These are phyloP conservation scores for Adansonia grandidieri DNA, from an alignment of 441 rosid species.

Conservation along the genomic window DNA sequence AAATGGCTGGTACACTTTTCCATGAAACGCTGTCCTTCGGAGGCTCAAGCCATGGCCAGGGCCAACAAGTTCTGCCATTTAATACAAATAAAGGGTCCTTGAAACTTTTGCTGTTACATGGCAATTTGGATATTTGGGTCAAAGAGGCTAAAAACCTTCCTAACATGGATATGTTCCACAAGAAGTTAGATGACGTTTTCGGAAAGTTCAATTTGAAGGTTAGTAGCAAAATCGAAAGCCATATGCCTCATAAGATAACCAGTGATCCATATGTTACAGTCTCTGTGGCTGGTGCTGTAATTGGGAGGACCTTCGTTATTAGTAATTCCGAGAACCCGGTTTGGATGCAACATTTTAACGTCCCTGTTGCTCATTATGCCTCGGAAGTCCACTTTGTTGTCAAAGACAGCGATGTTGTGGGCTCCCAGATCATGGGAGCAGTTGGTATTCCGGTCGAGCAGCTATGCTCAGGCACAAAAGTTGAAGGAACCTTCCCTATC, in stretches of 20 bases:
- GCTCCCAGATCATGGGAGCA: conserved; percentile 64
- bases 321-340: conserved; percentile 59
- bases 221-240: conserved; percentile 45
- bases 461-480: conserved; percentile 41
- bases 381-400: conserved; percentile 63
- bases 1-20: conserved; percentile 48
- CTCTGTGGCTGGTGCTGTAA: conserved; percentile 53
- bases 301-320: conserved; percentile 66
- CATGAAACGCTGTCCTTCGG: conserved; percentile 50
- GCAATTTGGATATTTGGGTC: conserved; percentile 66
- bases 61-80: conserved; percentile 50
- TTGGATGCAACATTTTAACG: conserved; percentile 67
- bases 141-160: conserved; percentile 66
- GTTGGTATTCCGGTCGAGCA: conserved; percentile 60
- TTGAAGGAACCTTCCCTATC: conserved; percentile 64
- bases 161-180: conserved; percentile 63
- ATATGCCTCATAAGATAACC: conserved; percentile 52
- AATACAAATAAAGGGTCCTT: conserved; percentile 50
- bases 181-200: conserved; percentile 50
- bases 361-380: conserved; percentile 65
- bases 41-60: conserved; percentile 56
- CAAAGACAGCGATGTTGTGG: conserved; percentile 58
- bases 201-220: conserved; percentile 39
- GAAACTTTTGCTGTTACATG: conserved; percentile 54
- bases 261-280: conserved; percentile 72